Conservation (phyloP, 306 rosid species). For the Cucumis melo region DNA sequence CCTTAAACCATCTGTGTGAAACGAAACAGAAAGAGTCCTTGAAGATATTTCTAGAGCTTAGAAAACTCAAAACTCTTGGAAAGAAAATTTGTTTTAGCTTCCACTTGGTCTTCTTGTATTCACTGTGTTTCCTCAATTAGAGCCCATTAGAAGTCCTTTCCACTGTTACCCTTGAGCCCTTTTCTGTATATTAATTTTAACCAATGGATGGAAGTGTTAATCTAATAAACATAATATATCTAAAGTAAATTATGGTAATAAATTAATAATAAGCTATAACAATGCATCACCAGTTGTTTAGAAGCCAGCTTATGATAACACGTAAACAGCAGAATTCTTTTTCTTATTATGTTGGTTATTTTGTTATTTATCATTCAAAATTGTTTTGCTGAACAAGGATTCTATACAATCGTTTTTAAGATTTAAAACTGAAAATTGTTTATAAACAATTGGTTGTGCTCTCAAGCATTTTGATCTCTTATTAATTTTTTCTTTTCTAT, state of each 20-base stretch:
- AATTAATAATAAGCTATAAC: neutral
- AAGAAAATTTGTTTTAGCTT: neutral
- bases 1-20: neutral
- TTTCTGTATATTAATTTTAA: neutral
- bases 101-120: neutral
- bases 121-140: neutral
- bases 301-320: neutral
- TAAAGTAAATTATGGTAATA: neutral
- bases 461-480: neutral
- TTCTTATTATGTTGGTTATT: neutral
- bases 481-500: neutral
- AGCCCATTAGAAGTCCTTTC: neutral
- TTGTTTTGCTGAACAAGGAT: neutral
- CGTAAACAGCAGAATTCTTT: neutral
- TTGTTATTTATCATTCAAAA: neutral
- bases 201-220: neutral
- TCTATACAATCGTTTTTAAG: neutral
- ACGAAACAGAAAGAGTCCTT: neutral
- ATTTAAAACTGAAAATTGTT: neutral
- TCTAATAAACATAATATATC: neutral
- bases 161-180: neutral
- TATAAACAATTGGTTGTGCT: neutral
- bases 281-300: neutral
- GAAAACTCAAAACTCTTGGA: neutral
- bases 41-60: neutral